phyloP scores from a whole-genome alignment of 345 rosid species.

The Barbarea vulgaris region DNA sequence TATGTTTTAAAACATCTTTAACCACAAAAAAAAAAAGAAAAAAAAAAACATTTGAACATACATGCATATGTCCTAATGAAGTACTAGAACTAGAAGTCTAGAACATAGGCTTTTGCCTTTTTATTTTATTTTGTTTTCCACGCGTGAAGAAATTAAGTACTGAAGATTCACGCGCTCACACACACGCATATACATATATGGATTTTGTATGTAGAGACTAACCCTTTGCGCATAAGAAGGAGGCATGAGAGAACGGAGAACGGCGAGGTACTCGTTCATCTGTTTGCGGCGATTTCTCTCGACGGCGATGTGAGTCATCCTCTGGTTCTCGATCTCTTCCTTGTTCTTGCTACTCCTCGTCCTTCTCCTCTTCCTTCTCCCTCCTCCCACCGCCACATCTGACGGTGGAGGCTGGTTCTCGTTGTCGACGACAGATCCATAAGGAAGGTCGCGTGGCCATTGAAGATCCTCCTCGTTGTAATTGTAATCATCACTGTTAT shows the following conservation, averaged over 20 bases:
- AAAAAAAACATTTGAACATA: slow-evolving; percentile 5
- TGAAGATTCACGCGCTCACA: slow-evolving; percentile 26
- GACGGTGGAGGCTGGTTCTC: slow-evolving; percentile 26
- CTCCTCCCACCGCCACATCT: slow-evolving; percentile 35
- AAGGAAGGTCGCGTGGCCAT: slow-evolving; percentile 31
- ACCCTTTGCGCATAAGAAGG: slow-evolving; percentile 92
- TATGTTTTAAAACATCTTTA: neutral
- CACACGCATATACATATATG: neutral
- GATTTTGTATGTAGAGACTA: slow-evolving; percentile 31
- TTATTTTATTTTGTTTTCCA: neutral
- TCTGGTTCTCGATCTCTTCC: slow-evolving; percentile 89
- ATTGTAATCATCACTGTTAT: slow-evolving; percentile 17
- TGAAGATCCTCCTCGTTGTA: slow-evolving; percentile 34
- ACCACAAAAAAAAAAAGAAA: too few species aligned
- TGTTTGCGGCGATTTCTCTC: slow-evolving; percentile 97
- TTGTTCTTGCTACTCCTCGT: slow-evolving; percentile 67
- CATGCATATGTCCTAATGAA: slow-evolving; percentile 36
- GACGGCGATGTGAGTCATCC: slow-evolving; percentile 93
- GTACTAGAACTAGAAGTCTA: slow-evolving; percentile 30
- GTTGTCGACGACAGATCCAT: slow-evolving; percentile 26
- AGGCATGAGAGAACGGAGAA: slow-evolving; percentile 90
- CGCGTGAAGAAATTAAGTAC: slow-evolving; percentile 22
- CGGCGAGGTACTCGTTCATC: slow-evolving; percentile 87
- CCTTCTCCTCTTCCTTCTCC: slow-evolving; percentile 63
- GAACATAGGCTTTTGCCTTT: slow-evolving; percentile 35